Base-by-base conservation (phyloP, 208 protist genomes). In the Wallacemonas rigidus region DNA sequence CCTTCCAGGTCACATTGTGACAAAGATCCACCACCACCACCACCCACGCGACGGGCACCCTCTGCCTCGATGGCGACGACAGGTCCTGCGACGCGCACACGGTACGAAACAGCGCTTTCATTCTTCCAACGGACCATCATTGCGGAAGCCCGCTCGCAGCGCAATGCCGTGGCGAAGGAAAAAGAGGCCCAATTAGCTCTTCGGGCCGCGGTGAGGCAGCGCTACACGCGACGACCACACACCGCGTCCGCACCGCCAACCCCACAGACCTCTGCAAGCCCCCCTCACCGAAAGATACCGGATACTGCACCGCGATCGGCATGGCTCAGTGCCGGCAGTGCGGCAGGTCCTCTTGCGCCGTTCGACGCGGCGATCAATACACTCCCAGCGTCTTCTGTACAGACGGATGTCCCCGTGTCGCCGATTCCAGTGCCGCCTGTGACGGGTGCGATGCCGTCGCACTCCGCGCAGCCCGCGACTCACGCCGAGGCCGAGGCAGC, bases 121-220 rank as follows among this genome's bases (percentile, higher is more conserved):
- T 69, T 48, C 8, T 69, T 58, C 43, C 64, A 69, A 39, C 15
- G 47, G 4, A 47, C 64, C 9, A 69, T 69, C 26, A 55, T 69
- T 2, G 64, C 64, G 1, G 50, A 69, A 15, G 64, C 64, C 6
- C 64, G 47, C 15, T 17, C 15, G 38, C 38, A 55, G 48, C 11
- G 50, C 2, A 17, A 57, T 9, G 64, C 64, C 15, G 4, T 4
- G 3, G 5, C 50, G 47, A 4, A 41, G 4, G 50, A 69, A 41
- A 58, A 69, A 40, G 64, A 14, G 38, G 36, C 5, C 4, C 6
- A 6, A n/a, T 15, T 58, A 39, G 51, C 64, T 3, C 1, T 11
- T 1, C 64, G 64, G 4, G 64, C 51, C 0, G 51, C 51, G 5
- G 48, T 55, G 48, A 58, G 4, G 45, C 36, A 54, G 45, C 26